Conservation (phyloP, 345 rosid species). For the Euphorbia lathyris region DNA sequence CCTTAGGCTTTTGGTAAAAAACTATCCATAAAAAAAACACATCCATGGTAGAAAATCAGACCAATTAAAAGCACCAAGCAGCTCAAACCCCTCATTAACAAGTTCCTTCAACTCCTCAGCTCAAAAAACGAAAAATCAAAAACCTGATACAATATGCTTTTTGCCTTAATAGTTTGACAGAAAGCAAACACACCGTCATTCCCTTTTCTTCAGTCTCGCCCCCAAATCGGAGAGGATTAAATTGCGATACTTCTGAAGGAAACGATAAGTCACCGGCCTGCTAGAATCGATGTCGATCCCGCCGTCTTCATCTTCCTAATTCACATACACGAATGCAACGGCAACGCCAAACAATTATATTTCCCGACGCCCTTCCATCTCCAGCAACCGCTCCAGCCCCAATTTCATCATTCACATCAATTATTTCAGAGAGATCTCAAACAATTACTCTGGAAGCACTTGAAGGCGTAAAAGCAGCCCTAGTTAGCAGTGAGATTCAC, state of each 20-base stretch:
- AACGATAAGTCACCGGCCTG: no score
- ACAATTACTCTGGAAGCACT: conserved; percentile 93
- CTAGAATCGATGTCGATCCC: no score
- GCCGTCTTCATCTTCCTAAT: no score
- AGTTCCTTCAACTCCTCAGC: conserved; percentile 34
- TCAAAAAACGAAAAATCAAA: no score
- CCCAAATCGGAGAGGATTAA: no score
- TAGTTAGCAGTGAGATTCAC: conserved; percentile 86
- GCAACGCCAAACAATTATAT: conserved; percentile 24
- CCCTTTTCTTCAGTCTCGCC: no score
- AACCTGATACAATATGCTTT: no score
- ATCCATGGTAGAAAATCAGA: conserved; percentile 55
- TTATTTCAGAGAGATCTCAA: conserved; percentile 90
- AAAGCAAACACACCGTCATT: no score
- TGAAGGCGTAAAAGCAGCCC: conserved; percentile 95
- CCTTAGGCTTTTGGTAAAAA: conserved; percentile 5
- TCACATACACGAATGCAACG: conserved; percentile 32
- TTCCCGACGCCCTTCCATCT: conserved; percentile 48
- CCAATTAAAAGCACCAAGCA: conserved; percentile 62
- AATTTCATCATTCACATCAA: conserved; percentile 69
- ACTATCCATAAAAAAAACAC: conserved; percentile 35
- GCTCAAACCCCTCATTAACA: conserved; percentile 51
- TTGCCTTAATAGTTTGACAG: no score
- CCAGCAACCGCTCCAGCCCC: conserved; percentile 33
- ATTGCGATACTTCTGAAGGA: no score